Evolutionary conservation across 306 rosid species (phyloP).

Genomic region (Dryas alaskensis): DNA sequence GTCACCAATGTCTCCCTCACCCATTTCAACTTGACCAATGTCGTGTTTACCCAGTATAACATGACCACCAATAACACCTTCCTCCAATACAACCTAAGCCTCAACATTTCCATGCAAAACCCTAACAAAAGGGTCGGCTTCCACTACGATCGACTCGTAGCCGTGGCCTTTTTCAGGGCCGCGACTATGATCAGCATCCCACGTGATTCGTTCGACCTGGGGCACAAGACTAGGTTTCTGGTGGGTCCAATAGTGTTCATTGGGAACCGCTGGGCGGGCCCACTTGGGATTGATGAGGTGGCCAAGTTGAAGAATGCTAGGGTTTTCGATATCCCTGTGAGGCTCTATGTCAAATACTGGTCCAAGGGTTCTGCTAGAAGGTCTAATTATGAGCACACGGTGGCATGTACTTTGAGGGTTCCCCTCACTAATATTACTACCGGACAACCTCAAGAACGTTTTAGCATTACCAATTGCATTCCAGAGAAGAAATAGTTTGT

Average conservation of each 20-base stretch:
- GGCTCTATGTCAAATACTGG: no score
- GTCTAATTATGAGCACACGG: no score
- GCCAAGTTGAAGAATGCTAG: neutral
- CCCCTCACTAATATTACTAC: no score
- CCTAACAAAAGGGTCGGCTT: neutral
- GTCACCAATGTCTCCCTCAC: conserved; percentile 36
- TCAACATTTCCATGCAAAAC: neutral
- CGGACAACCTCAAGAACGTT: no score
- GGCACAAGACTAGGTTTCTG: neutral
- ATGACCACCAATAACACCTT: conserved; percentile 14
- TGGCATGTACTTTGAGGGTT: no score
- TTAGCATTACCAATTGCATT: no score
- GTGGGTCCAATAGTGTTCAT: neutral
- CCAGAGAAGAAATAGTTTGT: no score
- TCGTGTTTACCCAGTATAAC: conserved; percentile 41
- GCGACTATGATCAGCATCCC: no score
- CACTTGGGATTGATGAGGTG: neutral
- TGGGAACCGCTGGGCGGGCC: neutral
- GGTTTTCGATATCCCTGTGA: neutral
- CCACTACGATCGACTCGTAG: neutral
- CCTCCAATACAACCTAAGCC: neutral
- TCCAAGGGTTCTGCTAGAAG: no score
- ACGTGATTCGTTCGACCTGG: neutral
- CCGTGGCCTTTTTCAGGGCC: neutral
- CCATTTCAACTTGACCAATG: conserved; percentile 5